A percentile compares a stretch with the other conserved stretches of the same genome.
Evolutionary conservation across 1,139 yeast genomes (phyloP).

Genomic region (Candida gigantensis): DNA sequence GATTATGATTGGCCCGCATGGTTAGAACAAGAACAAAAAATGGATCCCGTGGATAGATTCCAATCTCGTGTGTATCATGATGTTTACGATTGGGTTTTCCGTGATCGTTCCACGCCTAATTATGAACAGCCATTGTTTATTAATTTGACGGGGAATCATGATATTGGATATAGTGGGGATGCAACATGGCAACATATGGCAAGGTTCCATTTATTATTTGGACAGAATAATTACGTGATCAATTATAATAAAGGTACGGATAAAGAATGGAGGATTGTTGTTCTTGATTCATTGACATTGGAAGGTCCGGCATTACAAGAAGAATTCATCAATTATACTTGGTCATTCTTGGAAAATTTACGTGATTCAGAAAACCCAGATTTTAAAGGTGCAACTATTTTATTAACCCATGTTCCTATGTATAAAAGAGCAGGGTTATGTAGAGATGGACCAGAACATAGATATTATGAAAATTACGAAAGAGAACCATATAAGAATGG

Average conservation of each 20-base stretch:
- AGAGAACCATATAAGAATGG: constrained; percentile 71
- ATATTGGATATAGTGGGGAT: constrained; percentile 94
- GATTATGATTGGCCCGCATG: constrained; percentile 56
- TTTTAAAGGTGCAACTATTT: constrained; percentile 76
- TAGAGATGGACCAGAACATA: constrained; percentile 74
- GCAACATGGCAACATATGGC: constrained; percentile 90
- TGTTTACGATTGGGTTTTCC: constrained; percentile 65
- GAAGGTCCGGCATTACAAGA: constrained; percentile 91
- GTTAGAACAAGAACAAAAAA: constrained; percentile 38
- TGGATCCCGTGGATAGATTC: constrained; percentile 45
- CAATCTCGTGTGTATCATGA: constrained; percentile 55
- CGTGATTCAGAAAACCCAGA: constrained; percentile 43
- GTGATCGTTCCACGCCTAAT: constrained; percentile 33
- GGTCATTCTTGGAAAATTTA: constrained; percentile 68
- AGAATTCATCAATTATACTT: constrained; percentile 63
- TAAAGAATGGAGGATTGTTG: constrained; percentile 85
- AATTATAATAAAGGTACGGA: constrained; percentile 64
- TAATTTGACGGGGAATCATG: constrained; percentile 93
- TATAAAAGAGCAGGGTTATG: constrained; percentile 81
- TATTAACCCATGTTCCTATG: constrained; percentile 89
- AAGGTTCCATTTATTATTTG: constrained; percentile 71
- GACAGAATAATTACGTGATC: constrained; percentile 80
- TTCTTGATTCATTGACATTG: constrained; percentile 74
- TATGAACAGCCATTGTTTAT: constrained; percentile 58
- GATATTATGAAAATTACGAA: constrained; percentile 53